These are phyloP conservation scores for Silene vulgaris DNA, from an alignment of 179 eudicot genomes.

Conservation along the genomic window DNA sequence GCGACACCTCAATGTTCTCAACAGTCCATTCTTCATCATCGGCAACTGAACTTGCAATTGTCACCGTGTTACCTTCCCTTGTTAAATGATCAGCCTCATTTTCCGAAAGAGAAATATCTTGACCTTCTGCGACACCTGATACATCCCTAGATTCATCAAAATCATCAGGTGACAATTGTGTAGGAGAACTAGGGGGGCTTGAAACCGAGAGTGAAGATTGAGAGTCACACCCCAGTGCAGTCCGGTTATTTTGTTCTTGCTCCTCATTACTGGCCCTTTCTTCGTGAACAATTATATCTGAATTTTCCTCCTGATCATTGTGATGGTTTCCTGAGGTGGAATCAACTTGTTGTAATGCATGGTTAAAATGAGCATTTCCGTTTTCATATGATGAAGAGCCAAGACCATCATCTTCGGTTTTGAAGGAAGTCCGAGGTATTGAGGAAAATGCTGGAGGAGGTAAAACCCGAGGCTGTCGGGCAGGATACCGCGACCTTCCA, in stretches of 20 bases:
- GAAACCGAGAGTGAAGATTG: slow-evolving; percentile 91
- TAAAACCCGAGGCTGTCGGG: slow-evolving; percentile 88
- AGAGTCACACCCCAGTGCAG: slow-evolving; percentile 61
- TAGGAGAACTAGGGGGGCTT: slow-evolving; percentile 85
- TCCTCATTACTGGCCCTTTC: slow-evolving; percentile 31
- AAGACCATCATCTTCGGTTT: slow-evolving; percentile 47
- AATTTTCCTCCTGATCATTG: slow-evolving; percentile 41
- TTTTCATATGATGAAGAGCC: slow-evolving; percentile 48
- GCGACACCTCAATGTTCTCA: slow-evolving; percentile 55
- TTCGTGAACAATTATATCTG: slow-evolving; percentile 32
- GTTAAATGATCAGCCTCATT: slow-evolving; percentile 34
- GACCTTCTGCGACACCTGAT: slow-evolving; percentile 41
- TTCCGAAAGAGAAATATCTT: slow-evolving; percentile 31
- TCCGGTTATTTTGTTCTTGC: slow-evolving; percentile 36
- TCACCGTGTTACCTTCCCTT: slow-evolving; percentile 26
- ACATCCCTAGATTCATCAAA: slow-evolving; percentile 72
- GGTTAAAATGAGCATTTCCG: slow-evolving; percentile 29
- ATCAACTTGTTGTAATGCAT: slow-evolving; percentile 38
- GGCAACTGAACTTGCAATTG: slow-evolving; percentile 42
- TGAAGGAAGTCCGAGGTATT: slow-evolving; percentile 41
- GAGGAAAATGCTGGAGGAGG: slow-evolving; percentile 78
- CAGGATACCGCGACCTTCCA: slow-evolving; percentile 74
- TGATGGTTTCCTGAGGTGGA: slow-evolving; percentile 34
- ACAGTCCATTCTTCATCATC: slow-evolving; percentile 88
- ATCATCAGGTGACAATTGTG: slow-evolving; percentile 86